A percentile compares a stretch with the other conserved stretches of the same genome.
These are phyloP conservation scores for Henckelia pumila DNA, from an alignment of 257 asterid genomes.

Conservation along the genomic window DNA sequence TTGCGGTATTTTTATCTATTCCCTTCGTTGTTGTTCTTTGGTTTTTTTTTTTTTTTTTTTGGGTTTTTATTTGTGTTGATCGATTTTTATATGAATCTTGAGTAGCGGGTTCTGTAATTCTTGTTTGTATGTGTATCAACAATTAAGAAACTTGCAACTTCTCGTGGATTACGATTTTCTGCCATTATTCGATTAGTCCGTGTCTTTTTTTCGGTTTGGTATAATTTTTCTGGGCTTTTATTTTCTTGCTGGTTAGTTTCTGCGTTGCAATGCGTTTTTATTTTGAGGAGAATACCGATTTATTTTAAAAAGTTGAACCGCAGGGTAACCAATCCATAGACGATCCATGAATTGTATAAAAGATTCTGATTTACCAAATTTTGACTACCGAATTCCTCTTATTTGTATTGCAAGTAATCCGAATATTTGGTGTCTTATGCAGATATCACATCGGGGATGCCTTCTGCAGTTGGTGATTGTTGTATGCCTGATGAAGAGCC, in stretches of 20 bases:
- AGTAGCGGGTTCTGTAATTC: conserved; percentile 1
- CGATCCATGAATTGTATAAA: not conserved
- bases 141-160: not conserved
- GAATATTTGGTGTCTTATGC: conserved; percentile 18
- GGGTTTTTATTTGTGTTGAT: conserved; percentile 9
- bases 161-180: not conserved
- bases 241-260: not conserved
- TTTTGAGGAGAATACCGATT: not conserved
- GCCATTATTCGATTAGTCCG: not conserved
- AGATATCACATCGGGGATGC: conserved; percentile 49
- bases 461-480: conserved; percentile 33
- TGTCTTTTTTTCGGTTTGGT: not conserved
- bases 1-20: conserved; percentile 49
- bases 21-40: not conserved
- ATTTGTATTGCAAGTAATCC: conserved; percentile 9
- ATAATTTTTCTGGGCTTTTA: no score
- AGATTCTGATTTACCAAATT: not conserved
- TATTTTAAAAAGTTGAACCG: not conserved
- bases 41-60: conserved; percentile 1
- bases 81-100: conserved; percentile 7
- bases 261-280: not conserved
- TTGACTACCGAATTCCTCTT: not conserved
- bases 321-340: not conserved
- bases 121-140: not conserved
- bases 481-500: conserved; percentile 43